Evolutionary conservation across 345 rosid genomes (phyloP).

Genomic region (Acer yangbiense): DNA sequence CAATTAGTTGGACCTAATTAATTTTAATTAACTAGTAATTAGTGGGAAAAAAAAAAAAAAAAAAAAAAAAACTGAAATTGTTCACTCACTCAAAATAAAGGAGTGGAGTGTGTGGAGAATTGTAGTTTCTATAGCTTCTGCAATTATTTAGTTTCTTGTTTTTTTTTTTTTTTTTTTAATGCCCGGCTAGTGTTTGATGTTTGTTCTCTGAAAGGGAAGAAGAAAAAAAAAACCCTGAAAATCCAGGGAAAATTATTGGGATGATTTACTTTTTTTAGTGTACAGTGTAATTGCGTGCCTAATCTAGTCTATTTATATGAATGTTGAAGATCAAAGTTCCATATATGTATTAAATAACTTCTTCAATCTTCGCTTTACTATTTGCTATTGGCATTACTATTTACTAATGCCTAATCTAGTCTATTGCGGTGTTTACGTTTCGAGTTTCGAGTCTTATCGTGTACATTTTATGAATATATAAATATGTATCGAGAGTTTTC

Average conservation of each 20-base stretch:
- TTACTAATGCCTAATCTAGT: too few relatives aligned
- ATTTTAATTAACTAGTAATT: neutral
- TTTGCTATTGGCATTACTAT: neutral
- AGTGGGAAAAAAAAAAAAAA: neutral
- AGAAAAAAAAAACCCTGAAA: neutral
- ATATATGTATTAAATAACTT: neutral
- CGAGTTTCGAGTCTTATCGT: too few relatives aligned
- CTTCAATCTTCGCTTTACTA: neutral
- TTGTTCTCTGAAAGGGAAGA: slow-evolving; percentile 22
- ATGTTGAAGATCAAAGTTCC: neutral
- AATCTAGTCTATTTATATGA: neutral
- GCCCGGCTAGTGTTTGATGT: slow-evolving; percentile 16
- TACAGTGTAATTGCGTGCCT: slow-evolving; percentile 8
- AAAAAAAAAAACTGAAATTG: neutral
- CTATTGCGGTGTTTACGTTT: too few relatives aligned
- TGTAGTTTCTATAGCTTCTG: slow-evolving; percentile 12
- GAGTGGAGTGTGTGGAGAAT: neutral
- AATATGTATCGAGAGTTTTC: too few relatives aligned
- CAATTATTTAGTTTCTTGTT: slow-evolving; percentile 6
- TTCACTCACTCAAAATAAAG: slow-evolving; percentile 13
- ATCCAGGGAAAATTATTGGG: neutral
- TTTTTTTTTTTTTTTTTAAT: neutral
- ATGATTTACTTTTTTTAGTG: slow-evolving; percentile 24
- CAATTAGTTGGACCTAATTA: slow-evolving; percentile 63
- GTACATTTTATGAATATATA: too few relatives aligned